Evolutionary conservation across 192 early-diverging fungal species (phyloP).

Genomic region (Pilaira anomala): DNA sequence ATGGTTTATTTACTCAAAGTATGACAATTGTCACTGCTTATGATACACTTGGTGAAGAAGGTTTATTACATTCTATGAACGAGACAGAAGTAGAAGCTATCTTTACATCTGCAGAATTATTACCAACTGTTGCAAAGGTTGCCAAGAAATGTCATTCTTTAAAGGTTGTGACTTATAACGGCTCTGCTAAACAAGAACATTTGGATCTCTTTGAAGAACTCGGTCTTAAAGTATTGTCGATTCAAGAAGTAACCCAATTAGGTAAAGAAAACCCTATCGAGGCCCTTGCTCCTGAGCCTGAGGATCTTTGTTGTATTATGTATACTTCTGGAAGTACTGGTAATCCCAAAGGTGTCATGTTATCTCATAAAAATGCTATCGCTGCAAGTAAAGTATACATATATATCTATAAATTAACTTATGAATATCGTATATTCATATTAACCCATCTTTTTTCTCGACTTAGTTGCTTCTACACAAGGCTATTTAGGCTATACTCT

Average conservation of each 20-base stretch:
- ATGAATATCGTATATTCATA: not conserved
- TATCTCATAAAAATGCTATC: conserved; percentile 80
- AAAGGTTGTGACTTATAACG: conserved; percentile 67
- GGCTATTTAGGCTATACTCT: conserved; percentile 47
- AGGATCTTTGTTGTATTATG: conserved; percentile 83
- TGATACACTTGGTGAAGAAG: conserved; percentile 81
- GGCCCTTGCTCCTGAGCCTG: conserved; percentile 57
- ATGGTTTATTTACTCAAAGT: conserved; percentile 61
- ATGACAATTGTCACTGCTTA: conserved; percentile 83
- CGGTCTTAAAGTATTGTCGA: conserved; percentile 53
- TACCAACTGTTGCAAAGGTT: conserved; percentile 63
- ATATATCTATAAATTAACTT: not conserved
- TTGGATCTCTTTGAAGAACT: conserved; percentile 48
- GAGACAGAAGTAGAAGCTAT: conserved; percentile 68
- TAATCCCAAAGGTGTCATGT: conserved; percentile 86
- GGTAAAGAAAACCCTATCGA: conserved; percentile 63
- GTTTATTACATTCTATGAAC: conserved; percentile 71
- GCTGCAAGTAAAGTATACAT: conserved; percentile 59
- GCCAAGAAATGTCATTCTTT: conserved; percentile 52
- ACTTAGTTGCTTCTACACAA: conserved; percentile 58
- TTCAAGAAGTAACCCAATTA: conserved; percentile 63
- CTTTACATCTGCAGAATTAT: conserved; percentile 71
- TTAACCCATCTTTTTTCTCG: conserved; percentile 13
- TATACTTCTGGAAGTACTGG: conserved; percentile 90
- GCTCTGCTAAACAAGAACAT: conserved; percentile 49